A percentile compares a stretch with the other conserved stretches of the same genome.
These are phyloP conservation scores for Parachaetomium inaequale DNA, from an alignment of 495 filamentous ascomycete species.

Conservation along the genomic window DNA sequence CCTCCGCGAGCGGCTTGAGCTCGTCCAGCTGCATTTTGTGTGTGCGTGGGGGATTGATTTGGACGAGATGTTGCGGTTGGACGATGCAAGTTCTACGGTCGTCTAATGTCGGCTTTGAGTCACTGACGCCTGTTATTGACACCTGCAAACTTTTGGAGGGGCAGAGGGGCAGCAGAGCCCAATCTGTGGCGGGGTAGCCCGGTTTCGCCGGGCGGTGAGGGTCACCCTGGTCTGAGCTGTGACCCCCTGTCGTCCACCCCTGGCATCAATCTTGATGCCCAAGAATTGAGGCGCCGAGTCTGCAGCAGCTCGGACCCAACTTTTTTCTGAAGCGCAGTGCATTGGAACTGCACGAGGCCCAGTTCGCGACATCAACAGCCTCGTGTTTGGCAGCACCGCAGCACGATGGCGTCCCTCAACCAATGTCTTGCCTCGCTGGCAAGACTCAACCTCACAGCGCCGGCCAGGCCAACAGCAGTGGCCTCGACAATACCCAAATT, in stretches of 20 bases:
- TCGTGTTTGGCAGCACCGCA: constrained; percentile 6
- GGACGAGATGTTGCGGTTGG: neutral
- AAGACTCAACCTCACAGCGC: constrained; percentile 48
- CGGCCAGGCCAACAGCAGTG: constrained; percentile 33
- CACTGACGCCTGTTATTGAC: constrained; percentile 11
- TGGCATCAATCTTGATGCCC: constrained; percentile 6
- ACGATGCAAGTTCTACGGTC: neutral
- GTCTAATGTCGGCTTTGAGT: constrained; percentile 20
- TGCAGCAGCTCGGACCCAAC: constrained; percentile 22
- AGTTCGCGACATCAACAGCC: constrained; percentile 16
- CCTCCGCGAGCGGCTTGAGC: constrained; percentile 44
- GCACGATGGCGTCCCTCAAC: constrained; percentile 42
- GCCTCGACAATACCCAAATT: constrained; percentile 41
- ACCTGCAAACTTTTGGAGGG: constrained; percentile 32
- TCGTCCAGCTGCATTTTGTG: constrained; percentile 50
- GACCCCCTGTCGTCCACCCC: neutral
- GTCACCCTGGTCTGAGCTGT: neutral
- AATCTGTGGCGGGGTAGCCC: constrained; percentile 22
- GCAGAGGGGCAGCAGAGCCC: constrained; percentile 7
- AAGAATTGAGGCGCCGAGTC: constrained; percentile 16
- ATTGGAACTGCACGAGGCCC: neutral
- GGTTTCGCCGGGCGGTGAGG: constrained; percentile 22
- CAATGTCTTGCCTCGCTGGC: constrained; percentile 60
- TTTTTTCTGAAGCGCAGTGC: constrained; percentile 23
- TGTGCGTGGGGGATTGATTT: neutral